phyloP scores from a whole-genome alignment of 306 rosid genomes.

The Argentina anserina region DNA sequence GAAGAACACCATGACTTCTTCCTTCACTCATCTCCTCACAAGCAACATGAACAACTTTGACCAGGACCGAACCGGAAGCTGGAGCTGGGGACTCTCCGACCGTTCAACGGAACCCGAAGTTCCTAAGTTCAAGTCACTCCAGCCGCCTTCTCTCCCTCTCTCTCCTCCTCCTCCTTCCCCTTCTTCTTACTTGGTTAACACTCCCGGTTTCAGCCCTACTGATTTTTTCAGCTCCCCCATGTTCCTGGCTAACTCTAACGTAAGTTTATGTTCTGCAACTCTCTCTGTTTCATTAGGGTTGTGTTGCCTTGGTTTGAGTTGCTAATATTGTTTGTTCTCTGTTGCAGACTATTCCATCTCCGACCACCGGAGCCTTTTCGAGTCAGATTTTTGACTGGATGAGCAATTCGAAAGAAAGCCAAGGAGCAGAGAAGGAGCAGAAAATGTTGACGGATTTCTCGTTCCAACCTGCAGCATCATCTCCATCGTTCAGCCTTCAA shows the following conservation, averaged over 20 bases:
- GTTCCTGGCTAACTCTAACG: constrained; percentile 51
- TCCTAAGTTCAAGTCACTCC: constrained; percentile 60
- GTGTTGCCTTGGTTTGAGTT: constrained; percentile 9
- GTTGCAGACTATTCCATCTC: constrained; percentile 61
- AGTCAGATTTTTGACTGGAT: constrained; percentile 45
- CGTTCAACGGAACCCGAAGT: constrained; percentile 28
- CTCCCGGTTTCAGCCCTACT: constrained; percentile 53
- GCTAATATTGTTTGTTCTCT: not conserved
- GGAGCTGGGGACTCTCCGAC: constrained; percentile 44
- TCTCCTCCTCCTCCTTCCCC: constrained; percentile 51
- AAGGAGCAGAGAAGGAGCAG: constrained; percentile 36
- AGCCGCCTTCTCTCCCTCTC: constrained; percentile 59
- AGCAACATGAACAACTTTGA: constrained; percentile 30
- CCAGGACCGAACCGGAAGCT: constrained; percentile 9
- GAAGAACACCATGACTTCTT: constrained; percentile 22
- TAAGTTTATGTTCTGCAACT: constrained; percentile 28
- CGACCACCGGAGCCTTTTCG: constrained; percentile 54
- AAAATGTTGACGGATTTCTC: constrained; percentile 57
- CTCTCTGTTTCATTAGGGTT: not conserved
- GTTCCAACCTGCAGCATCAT: constrained; percentile 44
- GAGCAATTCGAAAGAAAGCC: constrained; percentile 30
- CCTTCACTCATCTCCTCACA: constrained; percentile 49
- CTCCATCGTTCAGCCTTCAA: constrained; percentile 28
- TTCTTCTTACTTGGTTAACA: constrained; percentile 47
- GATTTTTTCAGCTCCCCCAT: constrained; percentile 60